A percentile compares a stretch with the other conserved stretches of the same genome.
Evolutionary conservation across 83 land plant genomes (phyloP).

Genomic region (Diphasiastrum complanatum): DNA sequence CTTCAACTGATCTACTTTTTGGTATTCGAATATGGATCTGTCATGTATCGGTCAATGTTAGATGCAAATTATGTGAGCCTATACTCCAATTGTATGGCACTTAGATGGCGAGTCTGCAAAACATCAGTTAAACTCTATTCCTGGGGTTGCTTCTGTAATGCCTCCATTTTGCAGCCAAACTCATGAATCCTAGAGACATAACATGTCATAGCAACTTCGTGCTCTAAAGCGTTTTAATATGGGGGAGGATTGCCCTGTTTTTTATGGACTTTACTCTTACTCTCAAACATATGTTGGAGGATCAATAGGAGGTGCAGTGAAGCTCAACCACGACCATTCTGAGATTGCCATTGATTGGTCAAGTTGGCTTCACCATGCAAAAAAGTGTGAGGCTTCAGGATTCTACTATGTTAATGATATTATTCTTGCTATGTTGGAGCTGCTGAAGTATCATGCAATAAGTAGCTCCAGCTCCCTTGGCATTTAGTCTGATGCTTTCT

Average conservation of each 20-base stretch:
- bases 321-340: slow-evolving; percentile 27
- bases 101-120: no score
- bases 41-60: no score
- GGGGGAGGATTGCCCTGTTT: slow-evolving; percentile 33
- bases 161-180: no score
- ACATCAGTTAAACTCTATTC: no score
- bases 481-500: no score
- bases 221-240: slow-evolving; percentile 29
- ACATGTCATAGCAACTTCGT: slow-evolving; percentile 27
- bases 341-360: slow-evolving; percentile 40
- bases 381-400: slow-evolving; percentile 38
- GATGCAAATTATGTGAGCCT: no score
- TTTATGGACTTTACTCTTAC: slow-evolving; percentile 34
- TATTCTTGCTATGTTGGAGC: slow-evolving; percentile 33
- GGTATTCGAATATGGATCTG: no score
- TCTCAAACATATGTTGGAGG: slow-evolving; percentile 39
- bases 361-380: slow-evolving; percentile 34
- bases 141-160: no score
- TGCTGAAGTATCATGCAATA: slow-evolving; percentile 33
- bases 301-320: slow-evolving; percentile 33
- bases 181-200: slow-evolving; percentile 31
- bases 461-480: no score
- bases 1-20: no score
- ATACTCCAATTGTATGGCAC: no score
- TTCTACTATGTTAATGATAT: slow-evolving; percentile 40